Evolutionary conservation across 192 early-diverging fungal genomes (phyloP).

Genomic region (Coemansia sp.): DNA sequence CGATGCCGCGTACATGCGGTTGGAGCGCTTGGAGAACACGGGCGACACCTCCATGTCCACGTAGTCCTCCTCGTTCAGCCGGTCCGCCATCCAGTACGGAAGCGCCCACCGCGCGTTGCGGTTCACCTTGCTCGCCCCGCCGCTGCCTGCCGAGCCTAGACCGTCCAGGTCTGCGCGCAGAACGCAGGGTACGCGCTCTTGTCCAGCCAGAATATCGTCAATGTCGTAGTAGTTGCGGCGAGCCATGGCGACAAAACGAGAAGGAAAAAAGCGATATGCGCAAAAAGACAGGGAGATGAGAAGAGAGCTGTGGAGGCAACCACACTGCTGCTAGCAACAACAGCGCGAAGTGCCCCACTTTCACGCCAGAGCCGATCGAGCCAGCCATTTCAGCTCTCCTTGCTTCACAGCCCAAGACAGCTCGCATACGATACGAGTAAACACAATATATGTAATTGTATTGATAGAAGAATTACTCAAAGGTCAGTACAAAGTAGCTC

Average conservation of each 20-base stretch:
- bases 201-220: conserved; percentile 53
- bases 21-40: conserved; percentile 51
- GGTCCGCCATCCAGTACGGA: conserved; percentile 59
- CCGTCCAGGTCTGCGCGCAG: conserved; percentile 54
- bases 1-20: conserved; percentile 57
- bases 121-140: conserved; percentile 50
- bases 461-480: not conserved
- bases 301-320: not conserved
- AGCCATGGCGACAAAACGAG: conserved; percentile 30
- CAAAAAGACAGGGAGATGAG: conserved; percentile 2
- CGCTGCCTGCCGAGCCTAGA: conserved; percentile 47
- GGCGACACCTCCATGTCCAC: conserved; percentile 52
- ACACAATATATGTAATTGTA: conserved; percentile 9
- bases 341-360: not conserved
- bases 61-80: conserved; percentile 54
- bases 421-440: not conserved
- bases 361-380: not conserved
- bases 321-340: not conserved
- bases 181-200: conserved; percentile 55
- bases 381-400: not conserved
- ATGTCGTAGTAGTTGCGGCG: conserved; percentile 52
- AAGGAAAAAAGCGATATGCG: not conserved
- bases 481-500: not conserved
- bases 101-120: conserved; percentile 54
- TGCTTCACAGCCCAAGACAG: not conserved